phyloP scores from a whole-genome alignment of 139 green algal species.

The Ettlia oleoabundans region DNA sequence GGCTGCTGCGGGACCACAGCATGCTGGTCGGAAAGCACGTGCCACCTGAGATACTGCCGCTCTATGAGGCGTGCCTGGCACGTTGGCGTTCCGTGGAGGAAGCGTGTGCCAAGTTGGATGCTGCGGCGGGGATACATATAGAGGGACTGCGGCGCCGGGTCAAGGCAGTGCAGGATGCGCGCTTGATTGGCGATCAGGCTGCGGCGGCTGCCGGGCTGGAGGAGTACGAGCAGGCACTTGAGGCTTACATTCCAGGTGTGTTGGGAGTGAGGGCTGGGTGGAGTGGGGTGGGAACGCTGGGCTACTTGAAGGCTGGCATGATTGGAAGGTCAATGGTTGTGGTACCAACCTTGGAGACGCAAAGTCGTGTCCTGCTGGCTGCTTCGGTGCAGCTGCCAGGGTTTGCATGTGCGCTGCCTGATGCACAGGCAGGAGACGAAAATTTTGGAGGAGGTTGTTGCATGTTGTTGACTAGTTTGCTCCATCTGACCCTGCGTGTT shows the following conservation, averaged over 20 bases:
- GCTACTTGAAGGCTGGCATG: no score
- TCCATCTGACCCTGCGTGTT: background rate
- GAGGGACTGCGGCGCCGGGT: slow-evolving; percentile 77
- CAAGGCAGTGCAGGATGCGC: slow-evolving; percentile 82
- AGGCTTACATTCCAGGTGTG: slow-evolving; percentile 73
- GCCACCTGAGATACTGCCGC: slow-evolving; percentile 70
- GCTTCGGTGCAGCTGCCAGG: no score
- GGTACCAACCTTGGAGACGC: no score
- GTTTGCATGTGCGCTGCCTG: no score
- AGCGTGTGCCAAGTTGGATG: slow-evolving; percentile 68
- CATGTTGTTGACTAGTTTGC: no score
- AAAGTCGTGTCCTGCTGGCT: no score
- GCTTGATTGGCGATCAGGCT: slow-evolving; percentile 71
- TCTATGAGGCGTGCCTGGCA: slow-evolving; percentile 77
- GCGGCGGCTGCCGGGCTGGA: slow-evolving; percentile 76
- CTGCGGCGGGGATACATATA: slow-evolving; percentile 70
- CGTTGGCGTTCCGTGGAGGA: slow-evolving; percentile 61
- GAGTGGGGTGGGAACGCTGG: background rate
- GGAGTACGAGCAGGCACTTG: slow-evolving; percentile 87
- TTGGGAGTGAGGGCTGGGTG: no score
- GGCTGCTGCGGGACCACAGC: slow-evolving; percentile 82
- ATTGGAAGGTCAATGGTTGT: no score
- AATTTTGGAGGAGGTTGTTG: no score
- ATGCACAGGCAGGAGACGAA: no score
- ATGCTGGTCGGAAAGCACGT: slow-evolving; percentile 59